Base-by-base conservation (phyloP, 257 asterid genomes). In the Capsicum baccatum region DNA sequence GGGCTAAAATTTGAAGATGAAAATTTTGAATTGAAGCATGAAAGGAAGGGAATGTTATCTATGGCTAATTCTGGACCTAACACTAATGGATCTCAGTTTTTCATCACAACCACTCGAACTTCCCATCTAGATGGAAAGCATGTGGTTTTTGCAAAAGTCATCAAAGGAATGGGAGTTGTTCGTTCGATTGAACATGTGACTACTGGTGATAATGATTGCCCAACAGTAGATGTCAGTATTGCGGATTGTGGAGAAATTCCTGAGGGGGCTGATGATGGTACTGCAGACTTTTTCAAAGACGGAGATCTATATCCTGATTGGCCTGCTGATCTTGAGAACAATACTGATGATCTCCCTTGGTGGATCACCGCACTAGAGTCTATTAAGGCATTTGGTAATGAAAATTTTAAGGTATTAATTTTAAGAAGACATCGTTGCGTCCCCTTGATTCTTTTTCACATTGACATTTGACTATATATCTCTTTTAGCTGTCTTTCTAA, bases 101-200 rank as follows among this genome's bases (percentile, higher is more conserved):
- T 96, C 89, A 91, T 96, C 91, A 93, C 98, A 62, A 95, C 99
- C 1, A 92, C 99, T 71, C 93, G 99, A 15, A 93, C 99, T 47
- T 85, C 98, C 80, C 98, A 95, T 91, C 88, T 90, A 26, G 99
- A 95, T 88, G 99, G 97, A 67, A 95, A 95, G 85, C 97, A 95
- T 52, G 97, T 95, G 52, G 99, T 95, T 14, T 95, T 95, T 87
- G 99, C 98, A 84, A 94, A 82, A 89, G 99, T 95, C 56, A 88
- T 93, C 84, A 95, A 94, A 89, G 99, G 99, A 87, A 91, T 94
- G 97, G 99, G 99, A 79, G 96, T 94, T 48, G 97, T 93, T 84
- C 97, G 99, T 11, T 93, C 98, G 3, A 83, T 93, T 17, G 99
- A 95, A 91, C 97, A 95, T 86, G 90, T 92, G 67, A 71, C 90